These are phyloP conservation scores for Trichoderma asperellum DNA, from an alignment of 2,329 filamentous ascomycete genomes.

Conservation along the genomic window DNA sequence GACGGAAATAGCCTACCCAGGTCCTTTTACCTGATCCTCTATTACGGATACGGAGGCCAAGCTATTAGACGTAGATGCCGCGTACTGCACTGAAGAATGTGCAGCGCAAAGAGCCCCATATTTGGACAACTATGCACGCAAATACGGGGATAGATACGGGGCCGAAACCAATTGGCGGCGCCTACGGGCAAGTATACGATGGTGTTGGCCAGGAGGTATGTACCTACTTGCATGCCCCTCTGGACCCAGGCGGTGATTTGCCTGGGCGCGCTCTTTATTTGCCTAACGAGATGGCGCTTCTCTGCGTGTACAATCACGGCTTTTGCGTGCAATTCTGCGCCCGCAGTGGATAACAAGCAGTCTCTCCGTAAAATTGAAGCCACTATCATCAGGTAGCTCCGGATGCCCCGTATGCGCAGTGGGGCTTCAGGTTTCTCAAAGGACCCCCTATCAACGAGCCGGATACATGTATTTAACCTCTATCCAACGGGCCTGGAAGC, in stretches of 20 bases:
- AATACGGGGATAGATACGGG: slow-evolving; percentile 7
- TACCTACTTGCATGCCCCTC: background rate
- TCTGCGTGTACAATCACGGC: background rate
- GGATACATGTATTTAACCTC: background rate
- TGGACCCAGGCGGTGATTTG: background rate
- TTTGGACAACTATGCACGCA: slow-evolving; percentile 1
- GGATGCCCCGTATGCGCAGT: slow-evolving; percentile 21
- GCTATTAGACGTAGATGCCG: background rate
- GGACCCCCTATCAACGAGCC: slow-evolving; percentile 10
- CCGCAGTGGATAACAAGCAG: slow-evolving; percentile 11
- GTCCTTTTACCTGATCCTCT: slow-evolving; percentile 3
- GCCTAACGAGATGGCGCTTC: slow-evolving; percentile 3
- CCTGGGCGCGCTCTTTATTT: background rate
- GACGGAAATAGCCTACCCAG: background rate
- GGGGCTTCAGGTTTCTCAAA: background rate
- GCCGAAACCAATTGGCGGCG: slow-evolving; percentile 1
- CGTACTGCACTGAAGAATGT: background rate
- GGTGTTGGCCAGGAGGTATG: background rate
- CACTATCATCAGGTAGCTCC: slow-evolving; percentile 22
- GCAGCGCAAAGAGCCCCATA: slow-evolving; percentile 1
- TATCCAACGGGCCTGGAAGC: background rate
- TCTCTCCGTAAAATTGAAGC: slow-evolving; percentile 19
- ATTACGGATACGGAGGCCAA: slow-evolving; percentile 17
- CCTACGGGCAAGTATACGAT: background rate
- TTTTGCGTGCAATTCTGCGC: slow-evolving; percentile 17